Percentiles rank a stretch among this genome's conserved stretches.
Conservation (phyloP, 176 grass and related monocot genomes). For the Triticum turgidum region DNA sequence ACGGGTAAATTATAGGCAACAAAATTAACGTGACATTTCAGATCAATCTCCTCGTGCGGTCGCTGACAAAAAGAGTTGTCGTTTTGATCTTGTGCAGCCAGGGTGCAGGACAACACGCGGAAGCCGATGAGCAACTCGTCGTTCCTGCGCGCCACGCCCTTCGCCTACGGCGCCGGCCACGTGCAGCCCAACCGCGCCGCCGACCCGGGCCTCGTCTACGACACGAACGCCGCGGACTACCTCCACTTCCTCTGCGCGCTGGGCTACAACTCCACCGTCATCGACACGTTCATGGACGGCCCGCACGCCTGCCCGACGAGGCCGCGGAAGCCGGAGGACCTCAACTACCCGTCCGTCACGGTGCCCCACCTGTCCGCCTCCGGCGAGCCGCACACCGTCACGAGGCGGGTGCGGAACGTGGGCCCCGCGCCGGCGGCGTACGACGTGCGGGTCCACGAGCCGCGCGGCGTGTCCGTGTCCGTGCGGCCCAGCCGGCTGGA, state of each 20-base stretch:
- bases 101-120: slow-evolving; percentile 59
- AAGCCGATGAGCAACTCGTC: slow-evolving; percentile 68
- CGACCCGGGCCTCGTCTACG: slow-evolving; percentile 89
- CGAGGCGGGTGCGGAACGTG: slow-evolving; percentile 70
- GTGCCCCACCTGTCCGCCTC: slow-evolving; percentile 59
- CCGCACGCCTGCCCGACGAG: slow-evolving; percentile 41
- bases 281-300: slow-evolving; percentile 46
- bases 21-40: too few species aligned
- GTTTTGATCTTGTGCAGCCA: background rate
- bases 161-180: slow-evolving; percentile 87
- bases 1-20: background rate
- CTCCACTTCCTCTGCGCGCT: slow-evolving; percentile 75
- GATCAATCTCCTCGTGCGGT: too few species aligned
- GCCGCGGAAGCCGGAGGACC: slow-evolving; percentile 43
- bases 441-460: slow-evolving; percentile 38
- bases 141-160: slow-evolving; percentile 63
- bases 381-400: slow-evolving; percentile 39
- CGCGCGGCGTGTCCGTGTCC: slow-evolving; percentile 60
- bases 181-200: slow-evolving; percentile 67
- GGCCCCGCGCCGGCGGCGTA: slow-evolving; percentile 48
- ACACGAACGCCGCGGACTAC: slow-evolving; percentile 58
- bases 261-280: slow-evolving; percentile 75
- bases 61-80: too few species aligned
- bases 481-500: slow-evolving; percentile 61
- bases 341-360: slow-evolving; percentile 88